Evolutionary conservation across 805 yeast species (phyloP), one percentile per base, ranked within the genome.

Genomic region (Pichia pseudocactophila): DNA sequence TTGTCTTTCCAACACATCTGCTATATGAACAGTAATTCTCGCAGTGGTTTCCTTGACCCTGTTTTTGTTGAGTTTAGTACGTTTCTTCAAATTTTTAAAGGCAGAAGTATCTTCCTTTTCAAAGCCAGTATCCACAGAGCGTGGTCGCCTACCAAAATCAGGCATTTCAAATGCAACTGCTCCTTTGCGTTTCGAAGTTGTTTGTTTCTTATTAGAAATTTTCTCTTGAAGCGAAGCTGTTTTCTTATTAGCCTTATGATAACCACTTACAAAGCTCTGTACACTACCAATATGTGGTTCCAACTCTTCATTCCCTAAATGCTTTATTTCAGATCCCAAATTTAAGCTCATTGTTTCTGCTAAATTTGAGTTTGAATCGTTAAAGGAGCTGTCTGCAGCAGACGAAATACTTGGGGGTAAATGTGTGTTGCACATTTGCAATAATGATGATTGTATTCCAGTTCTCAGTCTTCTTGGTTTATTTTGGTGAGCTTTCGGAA

Each of bases 21-120:
- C 92, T 52, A 89, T 85, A 58, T 90, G 97, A 11, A 90, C 94
- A 0, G 97, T 90, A 53, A 89, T 89, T 43, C 84, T 78, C 27
- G 90, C 89, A 41, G 68, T 62, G 27, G 66, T 68, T 37, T 67
- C 69, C 30, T 51, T 62, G 59, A 49, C 66, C 31, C 50, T 44
- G 57, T 46, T 65, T 52, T 49, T 64, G 62, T 40, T 47, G 25
- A 41, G 41, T 38, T 41, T 52, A 33, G 43, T 45, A 39, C 45
- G 43, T 42, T 41, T 54, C 42, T 45, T 56, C 34, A 71, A 50
- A 27, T 22, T 37, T 30, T 41, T 37, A 27, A 35, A 40, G 2
- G 46, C 44, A 30, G n/a, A 11, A 11, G 36, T 4, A 12, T 31
- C 44, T 26, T 39, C 32, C 32, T 40, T 45, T 42, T 48, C 41